Percentiles rank a stretch among this genome's conserved stretches.
Evolutionary conservation across 768 basidiomycete species (phyloP).

Genomic region (Tephrocybe sp.): DNA sequence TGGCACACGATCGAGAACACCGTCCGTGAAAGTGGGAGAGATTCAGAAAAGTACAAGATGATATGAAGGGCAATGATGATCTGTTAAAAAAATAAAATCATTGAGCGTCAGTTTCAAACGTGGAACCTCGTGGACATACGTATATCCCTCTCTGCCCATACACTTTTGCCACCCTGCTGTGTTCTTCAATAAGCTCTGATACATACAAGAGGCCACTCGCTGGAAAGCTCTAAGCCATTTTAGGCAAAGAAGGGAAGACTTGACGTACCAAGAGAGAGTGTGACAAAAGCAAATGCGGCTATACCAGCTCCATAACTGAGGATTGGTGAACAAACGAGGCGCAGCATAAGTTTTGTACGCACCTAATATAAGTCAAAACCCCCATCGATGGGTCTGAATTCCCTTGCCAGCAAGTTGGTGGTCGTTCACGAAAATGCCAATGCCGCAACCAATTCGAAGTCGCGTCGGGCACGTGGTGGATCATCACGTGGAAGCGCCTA

Average conservation of each 20-base stretch:
- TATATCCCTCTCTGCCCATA: conserved; percentile 87
- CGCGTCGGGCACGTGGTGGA: conserved; percentile 13
- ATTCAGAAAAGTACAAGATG: conserved; percentile 76
- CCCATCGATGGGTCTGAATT: conserved; percentile 37
- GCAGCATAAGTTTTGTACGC: conserved; percentile 11
- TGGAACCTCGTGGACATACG: conserved; percentile 46
- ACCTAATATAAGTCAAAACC: conserved; percentile 66
- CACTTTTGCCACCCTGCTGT: conserved; percentile 77
- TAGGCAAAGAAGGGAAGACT: neutral
- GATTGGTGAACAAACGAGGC: neutral
- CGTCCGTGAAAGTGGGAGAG: conserved; percentile 73
- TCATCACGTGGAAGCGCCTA: conserved; percentile 17
- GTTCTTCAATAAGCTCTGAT: conserved; percentile 95
- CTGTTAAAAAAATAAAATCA: conserved; percentile 39
- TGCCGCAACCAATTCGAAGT: neutral
- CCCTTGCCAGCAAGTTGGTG: conserved; percentile 13
- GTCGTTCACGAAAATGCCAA: neutral
- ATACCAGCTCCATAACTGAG: conserved; percentile 72
- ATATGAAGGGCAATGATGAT: conserved; percentile 76
- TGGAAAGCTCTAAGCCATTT: conserved; percentile 28
- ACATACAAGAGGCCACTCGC: conserved; percentile 93
- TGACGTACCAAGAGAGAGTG: conserved; percentile 78
- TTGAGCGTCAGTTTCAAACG: neutral
- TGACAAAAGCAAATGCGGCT: conserved; percentile 87
- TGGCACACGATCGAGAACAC: conserved; percentile 85